Conservation (phyloP, 2,329 filamentous ascomycete genomes). For the Cytospora paraplurivora region DNA sequence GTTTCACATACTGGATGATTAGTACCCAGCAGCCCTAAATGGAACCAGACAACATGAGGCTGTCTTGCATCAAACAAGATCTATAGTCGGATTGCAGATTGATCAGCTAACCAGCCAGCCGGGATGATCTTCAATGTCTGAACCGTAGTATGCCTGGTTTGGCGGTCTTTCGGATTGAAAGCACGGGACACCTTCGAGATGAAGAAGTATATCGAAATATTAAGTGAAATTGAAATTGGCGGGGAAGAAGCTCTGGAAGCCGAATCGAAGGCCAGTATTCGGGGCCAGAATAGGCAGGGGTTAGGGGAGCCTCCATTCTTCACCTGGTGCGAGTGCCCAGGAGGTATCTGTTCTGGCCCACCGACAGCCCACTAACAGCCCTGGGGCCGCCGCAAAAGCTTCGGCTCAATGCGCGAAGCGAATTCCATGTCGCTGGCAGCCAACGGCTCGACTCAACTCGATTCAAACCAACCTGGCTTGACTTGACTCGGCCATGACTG, state of each 20-base stretch:
- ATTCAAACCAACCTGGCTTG: not conserved
- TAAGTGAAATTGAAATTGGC: constrained; percentile 18
- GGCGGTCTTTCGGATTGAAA: not conserved
- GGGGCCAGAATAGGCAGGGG: constrained; percentile 12
- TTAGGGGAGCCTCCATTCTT: not conserved
- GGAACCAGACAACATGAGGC: not conserved
- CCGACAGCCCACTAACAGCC: not conserved
- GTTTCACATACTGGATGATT: too few relatives aligned
- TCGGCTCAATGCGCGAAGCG: constrained; percentile 22
- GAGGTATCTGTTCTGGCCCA: too few relatives aligned
- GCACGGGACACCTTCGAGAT: constrained; percentile 1
- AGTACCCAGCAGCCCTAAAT: not conserved
- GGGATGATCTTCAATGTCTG: too few relatives aligned
- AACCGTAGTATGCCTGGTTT: too few relatives aligned
- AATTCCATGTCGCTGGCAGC: constrained; percentile 7
- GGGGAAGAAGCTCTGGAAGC: constrained; percentile 24
- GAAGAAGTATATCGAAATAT: constrained; percentile 19
- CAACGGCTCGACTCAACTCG: constrained; percentile 7
- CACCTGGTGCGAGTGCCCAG: not conserved
- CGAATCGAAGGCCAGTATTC: constrained; percentile 17
- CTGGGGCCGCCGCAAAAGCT: not conserved
- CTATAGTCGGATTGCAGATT: not conserved
- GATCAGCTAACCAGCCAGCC: not conserved
- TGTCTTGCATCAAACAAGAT: not conserved
- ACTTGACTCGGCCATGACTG: not conserved